These are phyloP conservation scores for Massarina eburnea DNA, from an alignment of 2,329 filamentous ascomycete species.

Conservation along the genomic window DNA sequence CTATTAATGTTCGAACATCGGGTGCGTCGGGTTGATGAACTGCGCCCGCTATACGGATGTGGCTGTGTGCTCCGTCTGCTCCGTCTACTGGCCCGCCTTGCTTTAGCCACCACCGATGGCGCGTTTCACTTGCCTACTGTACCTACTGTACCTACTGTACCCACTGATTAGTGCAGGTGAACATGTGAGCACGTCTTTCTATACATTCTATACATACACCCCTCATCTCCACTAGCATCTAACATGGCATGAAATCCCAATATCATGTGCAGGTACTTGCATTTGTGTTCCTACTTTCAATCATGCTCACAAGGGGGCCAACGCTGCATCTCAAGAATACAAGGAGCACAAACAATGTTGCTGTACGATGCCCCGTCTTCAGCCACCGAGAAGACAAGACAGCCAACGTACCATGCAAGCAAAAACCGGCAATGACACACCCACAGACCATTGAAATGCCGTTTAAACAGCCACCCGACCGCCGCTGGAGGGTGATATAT, in stretches of 20 bases:
- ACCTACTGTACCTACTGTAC: too few relatives aligned
- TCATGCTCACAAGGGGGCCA: neutral
- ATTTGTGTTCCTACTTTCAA: neutral
- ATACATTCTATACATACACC: too few relatives aligned
- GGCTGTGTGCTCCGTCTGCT: conserved; percentile 23
- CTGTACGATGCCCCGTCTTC: neutral
- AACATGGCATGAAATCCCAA: neutral
- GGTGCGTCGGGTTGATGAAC: conserved; percentile 12
- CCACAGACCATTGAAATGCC: neutral
- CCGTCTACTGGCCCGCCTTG: conserved; percentile 1
- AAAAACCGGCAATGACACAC: neutral
- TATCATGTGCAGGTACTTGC: neutral
- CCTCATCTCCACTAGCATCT: neutral
- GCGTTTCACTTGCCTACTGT: too few relatives aligned
- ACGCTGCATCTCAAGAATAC: neutral
- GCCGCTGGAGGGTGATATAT: neutral
- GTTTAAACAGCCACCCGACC: neutral
- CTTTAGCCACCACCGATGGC: conserved; percentile 13
- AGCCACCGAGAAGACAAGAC: neutral
- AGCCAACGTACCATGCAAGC: neutral
- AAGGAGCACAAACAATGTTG: neutral
- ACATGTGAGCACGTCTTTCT: too few relatives aligned
- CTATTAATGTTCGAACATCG: conserved; percentile 26
- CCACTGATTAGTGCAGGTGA: too few relatives aligned
- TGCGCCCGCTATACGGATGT: conserved; percentile 15